Percentiles rank a stretch among this genome's conserved stretches.
These are phyloP conservation scores for Leccinum rimulosum DNA, from an alignment of 768 basidiomycete genomes.

Conservation along the genomic window DNA sequence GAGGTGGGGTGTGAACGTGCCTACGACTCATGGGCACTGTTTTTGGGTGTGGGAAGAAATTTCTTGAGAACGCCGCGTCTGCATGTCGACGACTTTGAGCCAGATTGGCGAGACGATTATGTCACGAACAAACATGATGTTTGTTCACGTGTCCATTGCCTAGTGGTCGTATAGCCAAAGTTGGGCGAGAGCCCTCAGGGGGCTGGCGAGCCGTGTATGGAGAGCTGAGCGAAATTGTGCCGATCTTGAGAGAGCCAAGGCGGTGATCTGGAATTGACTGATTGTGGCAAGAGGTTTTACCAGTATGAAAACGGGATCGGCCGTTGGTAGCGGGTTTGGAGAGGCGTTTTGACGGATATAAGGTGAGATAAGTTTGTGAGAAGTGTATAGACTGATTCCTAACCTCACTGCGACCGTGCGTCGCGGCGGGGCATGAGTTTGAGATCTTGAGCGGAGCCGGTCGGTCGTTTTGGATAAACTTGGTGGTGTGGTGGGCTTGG, in stretches of 20 bases:
- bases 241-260: slow-evolving; percentile 1
- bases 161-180: not conserved
- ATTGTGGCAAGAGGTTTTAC: slow-evolving; percentile 3
- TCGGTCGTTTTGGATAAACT: not conserved
- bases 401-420: slow-evolving; percentile 19
- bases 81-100: slow-evolving; percentile 23
- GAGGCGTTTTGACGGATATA: slow-evolving; percentile 23
- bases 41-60: slow-evolving; percentile 27
- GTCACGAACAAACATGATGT: slow-evolving; percentile 14
- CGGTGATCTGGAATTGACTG: slow-evolving; percentile 9
- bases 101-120: slow-evolving; percentile 22
- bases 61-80: slow-evolving; percentile 25
- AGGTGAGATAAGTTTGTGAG: slow-evolving; percentile 9
- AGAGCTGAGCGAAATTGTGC: slow-evolving; percentile 12
- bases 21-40: slow-evolving; percentile 15
- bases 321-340: slow-evolving; percentile 16
- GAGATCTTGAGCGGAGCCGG: slow-evolving; percentile 6
- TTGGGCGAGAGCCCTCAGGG: not conserved
- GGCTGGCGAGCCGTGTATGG: not conserved
- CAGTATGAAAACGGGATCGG: slow-evolving; percentile 15
- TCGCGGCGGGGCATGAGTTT: slow-evolving; percentile 1
- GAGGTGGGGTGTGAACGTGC: slow-evolving; percentile 33
- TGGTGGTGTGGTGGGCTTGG: not conserved
- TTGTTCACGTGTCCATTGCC: slow-evolving; percentile 1
- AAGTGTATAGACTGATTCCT: not conserved